A percentile compares a stretch with the other conserved stretches of the same genome.
Evolutionary conservation across 208 protist species (phyloP).

Genomic region (Trypanosoma lewisi): DNA sequence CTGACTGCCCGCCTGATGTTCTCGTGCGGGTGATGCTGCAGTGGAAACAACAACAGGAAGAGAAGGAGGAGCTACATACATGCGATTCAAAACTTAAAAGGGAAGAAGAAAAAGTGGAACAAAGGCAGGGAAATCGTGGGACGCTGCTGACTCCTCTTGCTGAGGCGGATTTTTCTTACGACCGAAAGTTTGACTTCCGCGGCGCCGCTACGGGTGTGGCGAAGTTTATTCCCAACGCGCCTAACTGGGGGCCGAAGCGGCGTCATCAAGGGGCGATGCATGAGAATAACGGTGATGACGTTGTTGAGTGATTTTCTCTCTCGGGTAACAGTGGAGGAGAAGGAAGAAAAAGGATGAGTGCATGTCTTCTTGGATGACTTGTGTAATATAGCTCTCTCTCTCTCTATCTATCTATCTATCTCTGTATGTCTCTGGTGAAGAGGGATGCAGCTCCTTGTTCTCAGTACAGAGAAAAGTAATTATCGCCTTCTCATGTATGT

Average conservation of each 20-base stretch:
- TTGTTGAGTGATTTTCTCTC: neutral
- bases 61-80: too few relatives aligned
- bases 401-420: too few relatives aligned
- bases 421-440: too few relatives aligned
- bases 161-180: conserved; percentile 75
- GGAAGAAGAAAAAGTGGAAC: conserved; percentile 4
- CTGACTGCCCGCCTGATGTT: conserved; percentile 84
- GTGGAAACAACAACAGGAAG: conserved; percentile 46
- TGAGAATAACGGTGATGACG: conserved; percentile 20
- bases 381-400: too few relatives aligned
- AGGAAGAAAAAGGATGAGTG: neutral
- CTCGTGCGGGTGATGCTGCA: conserved; percentile 84
- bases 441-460: too few relatives aligned
- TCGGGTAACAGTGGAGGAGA: neutral
- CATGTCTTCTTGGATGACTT: too few relatives aligned
- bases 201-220: conserved; percentile 62
- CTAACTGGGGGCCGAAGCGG: conserved; percentile 83
- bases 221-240: conserved; percentile 90
- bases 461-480: too few relatives aligned
- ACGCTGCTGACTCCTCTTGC: conserved; percentile 42
- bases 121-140: conserved; percentile 3
- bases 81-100: neutral
- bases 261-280: conserved; percentile 67
- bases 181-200: conserved; percentile 75
- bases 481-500: neutral